Conservation (phyloP, 2,329 filamentous ascomycete species). For the Chrysosporium queenslandicum region DNA sequence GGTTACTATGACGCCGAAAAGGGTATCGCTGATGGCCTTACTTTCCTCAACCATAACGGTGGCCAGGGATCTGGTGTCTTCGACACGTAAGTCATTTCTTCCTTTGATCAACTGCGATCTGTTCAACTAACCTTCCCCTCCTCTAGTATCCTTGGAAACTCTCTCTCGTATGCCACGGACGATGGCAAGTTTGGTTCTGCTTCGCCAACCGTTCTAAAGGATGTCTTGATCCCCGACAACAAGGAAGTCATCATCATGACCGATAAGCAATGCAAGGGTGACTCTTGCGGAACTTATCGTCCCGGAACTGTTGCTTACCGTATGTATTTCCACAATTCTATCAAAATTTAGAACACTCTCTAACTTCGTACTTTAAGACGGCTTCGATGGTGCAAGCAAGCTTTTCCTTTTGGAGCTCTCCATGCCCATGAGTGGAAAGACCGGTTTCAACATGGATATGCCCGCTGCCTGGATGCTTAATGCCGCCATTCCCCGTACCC, state of each 20-base stretch:
- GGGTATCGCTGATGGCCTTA: slow-evolving; percentile 42
- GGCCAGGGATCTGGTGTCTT: slow-evolving; percentile 47
- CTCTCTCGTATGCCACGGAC: slow-evolving; percentile 45
- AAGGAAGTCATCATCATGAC: slow-evolving; percentile 45
- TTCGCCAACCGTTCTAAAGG: slow-evolving; percentile 42
- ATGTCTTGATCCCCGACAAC: slow-evolving; percentile 42
- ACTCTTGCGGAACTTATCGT: slow-evolving; percentile 41
- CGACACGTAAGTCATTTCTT: slow-evolving; percentile 34
- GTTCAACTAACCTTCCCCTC: slow-evolving; percentile 15
- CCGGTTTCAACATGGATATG: slow-evolving; percentile 52
- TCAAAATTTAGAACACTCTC: background rate
- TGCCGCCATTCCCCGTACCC: slow-evolving; percentile 57
- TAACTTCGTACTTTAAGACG: slow-evolving; percentile 35
- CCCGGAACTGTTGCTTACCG: slow-evolving; percentile 43
- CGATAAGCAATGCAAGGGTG: slow-evolving; percentile 40
- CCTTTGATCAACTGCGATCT: background rate
- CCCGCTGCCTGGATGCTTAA: slow-evolving; percentile 70
- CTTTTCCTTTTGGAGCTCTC: slow-evolving; percentile 63
- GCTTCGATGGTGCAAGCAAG: slow-evolving; percentile 60
- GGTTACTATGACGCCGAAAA: slow-evolving; percentile 40
- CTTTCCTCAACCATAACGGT: slow-evolving; percentile 51
- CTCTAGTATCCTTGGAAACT: slow-evolving; percentile 43
- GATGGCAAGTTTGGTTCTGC: slow-evolving; percentile 40
- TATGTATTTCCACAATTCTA: slow-evolving; percentile 24
- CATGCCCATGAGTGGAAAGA: slow-evolving; percentile 54